Evolutionary conservation across 768 basidiomycete genomes (phyloP), one percentile per base, ranked within the genome.

Genomic region (Boletus speciosus): DNA sequence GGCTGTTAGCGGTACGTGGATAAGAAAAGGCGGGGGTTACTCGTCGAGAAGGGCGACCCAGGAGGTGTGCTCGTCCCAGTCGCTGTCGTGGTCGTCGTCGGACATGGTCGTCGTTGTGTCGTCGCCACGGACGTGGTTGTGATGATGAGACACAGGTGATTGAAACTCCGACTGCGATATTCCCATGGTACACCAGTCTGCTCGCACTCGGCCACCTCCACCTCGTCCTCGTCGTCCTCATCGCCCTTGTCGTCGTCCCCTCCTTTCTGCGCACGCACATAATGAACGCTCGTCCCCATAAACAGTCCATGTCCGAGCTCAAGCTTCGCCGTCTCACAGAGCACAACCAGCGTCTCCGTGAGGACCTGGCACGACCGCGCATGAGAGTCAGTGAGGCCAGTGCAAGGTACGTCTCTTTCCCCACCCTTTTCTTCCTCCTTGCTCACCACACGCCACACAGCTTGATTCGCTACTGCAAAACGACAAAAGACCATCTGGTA

Each of bases 281-380:
- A 36, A 89, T 89, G 88, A 88, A 84, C 71, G 76, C 82, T 52
- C 83, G 88, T 63, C 85, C 86, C 25, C 87, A 87, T 71, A 89
- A 89, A 81, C 93, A 94, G 81, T 91, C 92, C 65, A 96, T 98
- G 93, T 91, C 90, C 47, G 95, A 97, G 81, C 88, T 97, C 68
- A 97, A 96, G 82, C 85, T 97, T 58, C 84, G 94, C 36, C 80
- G 95, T 38, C 76, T 98, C 67, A 90, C 87, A 47, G 95, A 98
- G 74, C 93, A 97, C 75, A 98, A 96, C 67, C 86, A 90, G 70
- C 81, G 95, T 59, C 72, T 97, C 67, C 78, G 86, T 65, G 95
- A 97, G 67, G 95, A 98, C 71, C 75, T 98, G 57, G 84, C 86
- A 41, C 76, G 94, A 61, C 92, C 93, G n/a, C 79, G 95, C 66